Base-by-base conservation (phyloP, 2,329 filamentous ascomycete species). In the Boeremia exigua region DNA sequence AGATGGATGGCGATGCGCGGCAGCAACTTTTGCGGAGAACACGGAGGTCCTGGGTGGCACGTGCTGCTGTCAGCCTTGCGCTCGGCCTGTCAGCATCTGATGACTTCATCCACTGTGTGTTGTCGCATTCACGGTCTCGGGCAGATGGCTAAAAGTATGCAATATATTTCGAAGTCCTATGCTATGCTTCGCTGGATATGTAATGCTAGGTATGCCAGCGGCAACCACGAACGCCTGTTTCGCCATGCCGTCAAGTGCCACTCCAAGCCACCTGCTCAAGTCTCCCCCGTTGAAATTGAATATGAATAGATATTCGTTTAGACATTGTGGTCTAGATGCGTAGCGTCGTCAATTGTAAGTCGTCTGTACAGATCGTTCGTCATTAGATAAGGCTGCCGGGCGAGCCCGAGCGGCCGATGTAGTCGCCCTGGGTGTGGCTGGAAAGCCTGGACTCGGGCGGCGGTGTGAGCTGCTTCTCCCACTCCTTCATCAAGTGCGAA, bases 401-500 rank as follows among this genome's bases (percentile, higher is more conserved):
- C 11, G 69, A 65, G 9, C 60, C 61, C 9, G 70, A 68, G 54
- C 68, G 67, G 14, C 71, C 71, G 52, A 75, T 65, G 61, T 74
- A 75, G 52, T 75, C 73, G 33, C 72, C 73, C 46, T 68, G 70
- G 15, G 68, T 63, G 49, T 73, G 71, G 49, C 60, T 69, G 7
- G 65, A 48, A 25, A 65, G 63, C 39, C 72, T 58, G 15, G 72
- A 69, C 62, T 75, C 71, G 2, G 73, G 68, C 7, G 73, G 70
- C 7, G 86, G 81, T 2, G 84, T 86, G 12, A 93, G 79, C 62
- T 85, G 90, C 74, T 87, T 91, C 78, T 98, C 94, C 91, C 92
- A 96, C 71, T 96, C 92, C 61, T 88, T 89, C 86, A 97, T 92
- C 54, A 96, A 81, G 59, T 89, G 90, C 32, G 88, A 90, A n/a